A percentile compares a stretch with the other conserved stretches of the same genome.
Evolutionary conservation across 441 rosid genomes (phyloP).

Genomic region (Syzygium syzygioides): DNA sequence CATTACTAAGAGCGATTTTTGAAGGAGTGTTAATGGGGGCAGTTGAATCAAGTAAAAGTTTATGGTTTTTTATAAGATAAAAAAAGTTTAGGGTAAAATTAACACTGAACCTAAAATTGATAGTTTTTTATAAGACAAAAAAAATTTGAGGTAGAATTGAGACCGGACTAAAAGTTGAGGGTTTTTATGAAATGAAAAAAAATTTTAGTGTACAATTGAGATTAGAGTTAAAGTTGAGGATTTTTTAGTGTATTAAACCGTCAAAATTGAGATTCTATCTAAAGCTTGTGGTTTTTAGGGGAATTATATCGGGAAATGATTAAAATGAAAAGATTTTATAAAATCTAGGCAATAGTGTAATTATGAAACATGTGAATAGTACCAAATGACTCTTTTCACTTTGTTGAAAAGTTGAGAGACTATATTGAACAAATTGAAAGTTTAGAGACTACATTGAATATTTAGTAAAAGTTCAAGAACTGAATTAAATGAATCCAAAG

Average conservation of each 20-base stretch:
- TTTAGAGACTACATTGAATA: accelerated
- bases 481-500: background rate
- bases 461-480: background rate
- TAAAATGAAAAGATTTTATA: background rate
- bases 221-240: background rate
- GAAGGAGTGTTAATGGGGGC: too few relatives aligned
- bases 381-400: accelerated
- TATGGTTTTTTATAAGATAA: too few relatives aligned
- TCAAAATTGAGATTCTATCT: background rate
- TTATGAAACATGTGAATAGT: background rate
- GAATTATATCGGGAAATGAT: background rate
- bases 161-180: too few relatives aligned
- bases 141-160: too few relatives aligned
- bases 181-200: too few relatives aligned
- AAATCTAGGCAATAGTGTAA: background rate
- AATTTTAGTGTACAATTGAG: too few relatives aligned
- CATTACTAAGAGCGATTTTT: too few relatives aligned
- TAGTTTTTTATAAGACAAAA: too few relatives aligned
- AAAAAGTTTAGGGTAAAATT: too few relatives aligned
- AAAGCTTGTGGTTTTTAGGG: background rate
- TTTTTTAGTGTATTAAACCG: too few relatives aligned
- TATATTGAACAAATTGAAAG: accelerated
- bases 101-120: too few relatives aligned
- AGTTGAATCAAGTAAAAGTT: too few relatives aligned
- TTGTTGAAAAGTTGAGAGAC: background rate